Percentiles rank a stretch among this genome's conserved stretches.
Evolutionary conservation across 208 protist genomes (phyloP).

Genomic region (Crithidia fasciculata): DNA sequence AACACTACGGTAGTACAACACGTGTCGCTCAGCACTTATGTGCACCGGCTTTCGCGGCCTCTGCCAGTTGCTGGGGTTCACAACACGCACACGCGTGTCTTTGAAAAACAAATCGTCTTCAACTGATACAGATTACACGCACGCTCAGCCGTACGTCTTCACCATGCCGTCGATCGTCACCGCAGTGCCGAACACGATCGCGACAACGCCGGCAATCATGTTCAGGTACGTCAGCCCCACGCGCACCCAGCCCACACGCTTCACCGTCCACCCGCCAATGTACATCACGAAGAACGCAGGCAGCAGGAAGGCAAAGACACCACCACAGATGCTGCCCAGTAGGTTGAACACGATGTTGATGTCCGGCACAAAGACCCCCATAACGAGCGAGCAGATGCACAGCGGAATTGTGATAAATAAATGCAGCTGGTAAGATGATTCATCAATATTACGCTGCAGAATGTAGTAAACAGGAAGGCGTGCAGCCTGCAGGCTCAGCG

Average conservation of each 20-base stretch:
- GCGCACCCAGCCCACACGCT: constrained; percentile 36
- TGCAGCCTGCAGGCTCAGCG: constrained; percentile 42
- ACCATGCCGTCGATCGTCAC: constrained; percentile 48
- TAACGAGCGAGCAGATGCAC: constrained; percentile 37
- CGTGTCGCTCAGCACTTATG: no score
- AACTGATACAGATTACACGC: background rate
- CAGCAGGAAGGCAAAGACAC: constrained; percentile 66
- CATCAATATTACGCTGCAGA: constrained; percentile 34
- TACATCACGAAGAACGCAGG: constrained; percentile 67
- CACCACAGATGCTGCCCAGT: constrained; percentile 61
- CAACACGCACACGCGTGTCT: no score
- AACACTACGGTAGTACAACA: no score
- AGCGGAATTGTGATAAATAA: constrained; percentile 33
- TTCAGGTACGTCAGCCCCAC: constrained; percentile 47
- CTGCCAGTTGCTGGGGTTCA: no score
- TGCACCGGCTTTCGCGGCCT: no score
- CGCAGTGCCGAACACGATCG: constrained; percentile 63
- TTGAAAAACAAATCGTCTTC: no score
- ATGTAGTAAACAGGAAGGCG: constrained; percentile 52
- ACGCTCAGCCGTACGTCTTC: constrained; percentile 10
- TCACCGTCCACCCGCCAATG: constrained; percentile 46
- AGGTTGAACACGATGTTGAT: constrained; percentile 75
- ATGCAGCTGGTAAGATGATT: constrained; percentile 38
- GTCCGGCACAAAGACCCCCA: constrained; percentile 69
- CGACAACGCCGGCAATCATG: constrained; percentile 57